Evolutionary conservation across 1,284 basidiomycete species (phyloP), one percentile per base, ranked within the genome.

Genomic region (Laetiporus sulphureus): DNA sequence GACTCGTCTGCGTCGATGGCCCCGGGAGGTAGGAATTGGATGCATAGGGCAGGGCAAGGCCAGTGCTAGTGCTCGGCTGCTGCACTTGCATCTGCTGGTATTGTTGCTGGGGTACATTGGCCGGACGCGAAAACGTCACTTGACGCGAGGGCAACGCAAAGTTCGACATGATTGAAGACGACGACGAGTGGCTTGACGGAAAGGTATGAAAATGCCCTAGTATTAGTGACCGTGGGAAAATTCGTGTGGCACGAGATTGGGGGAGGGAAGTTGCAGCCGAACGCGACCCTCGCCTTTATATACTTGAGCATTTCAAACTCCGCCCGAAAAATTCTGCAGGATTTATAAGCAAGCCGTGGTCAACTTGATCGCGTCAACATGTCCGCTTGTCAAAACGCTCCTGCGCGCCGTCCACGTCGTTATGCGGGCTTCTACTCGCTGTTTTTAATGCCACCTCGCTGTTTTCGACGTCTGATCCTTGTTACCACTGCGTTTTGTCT

Each of bases 101-200:
- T 32, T 69, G 63, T 12, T 67, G 61, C 40, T 69, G 70, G n/a
- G 45, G 57, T 36, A 57, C 56, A 36, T 60, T 57, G 45, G 73
- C 76, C 36, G 80, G 66, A 46, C 83, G 75, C 47, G 79, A 81
- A 60, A 87, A 85, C 36, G 76, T 84, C 53, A 87, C 73, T 56
- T 82, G 83, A 56, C 84, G 84, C 48, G 84, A 75, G 48, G 83
- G 83, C 45, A 87, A 69, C 30, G 79, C 75, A 56, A 81, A 83
- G 36, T 31, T 32, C 50, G 81, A 83, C 77, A 81, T 84, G 45
- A 46, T 59, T 46, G 45, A 38, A 39, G 18, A 21, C 20, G 38
- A 25, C 33, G n/a, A 36, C 36, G 13, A 13, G 31, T 36, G 33
- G 24, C 16, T 25, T 15, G 22, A 19, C n/a, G n/a, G n/a, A n/a